Conservation (phyloP, 495 filamentous ascomycete genomes). For the Neurospora africana region DNA sequence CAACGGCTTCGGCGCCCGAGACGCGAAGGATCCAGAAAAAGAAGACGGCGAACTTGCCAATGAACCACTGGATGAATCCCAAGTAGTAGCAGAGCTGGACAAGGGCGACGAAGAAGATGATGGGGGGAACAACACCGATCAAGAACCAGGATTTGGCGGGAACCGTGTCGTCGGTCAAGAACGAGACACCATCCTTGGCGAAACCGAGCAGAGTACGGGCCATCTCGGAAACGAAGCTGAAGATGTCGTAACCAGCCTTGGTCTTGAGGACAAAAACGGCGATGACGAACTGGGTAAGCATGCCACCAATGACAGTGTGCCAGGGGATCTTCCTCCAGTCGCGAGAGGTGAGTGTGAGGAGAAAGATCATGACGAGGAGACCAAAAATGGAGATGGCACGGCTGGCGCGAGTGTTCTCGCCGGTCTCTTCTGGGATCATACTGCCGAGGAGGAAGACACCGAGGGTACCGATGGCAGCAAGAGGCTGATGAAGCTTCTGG, state of each 20-base stretch:
- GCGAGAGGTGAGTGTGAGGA: slow-evolving; percentile 58
- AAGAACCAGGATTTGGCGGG: slow-evolving; percentile 52
- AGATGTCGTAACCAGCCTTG: slow-evolving; percentile 69
- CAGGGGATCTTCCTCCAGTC: slow-evolving; percentile 62
- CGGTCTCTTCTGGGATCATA: slow-evolving; percentile 57
- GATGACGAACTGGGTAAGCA: slow-evolving; percentile 78
- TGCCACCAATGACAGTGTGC: slow-evolving; percentile 80
- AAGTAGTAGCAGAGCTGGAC: slow-evolving; percentile 74
- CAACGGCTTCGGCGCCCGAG: slow-evolving; percentile 88
- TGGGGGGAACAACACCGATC: slow-evolving; percentile 61
- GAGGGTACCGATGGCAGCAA: slow-evolving; percentile 49
- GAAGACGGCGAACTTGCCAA: slow-evolving; percentile 73
- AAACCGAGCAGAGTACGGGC: slow-evolving; percentile 63
- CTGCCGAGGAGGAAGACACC: slow-evolving; percentile 64
- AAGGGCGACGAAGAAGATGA: slow-evolving; percentile 87
- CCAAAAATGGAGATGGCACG: slow-evolving; percentile 76
- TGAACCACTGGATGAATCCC: slow-evolving; percentile 75
- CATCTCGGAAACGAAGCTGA: slow-evolving; percentile 68
- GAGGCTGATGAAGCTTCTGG: slow-evolving; percentile 46
- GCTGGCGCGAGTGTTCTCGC: slow-evolving; percentile 67
- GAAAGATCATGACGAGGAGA: slow-evolving; percentile 56
- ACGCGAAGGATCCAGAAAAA: slow-evolving; percentile 85
- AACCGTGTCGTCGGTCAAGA: slow-evolving; percentile 51
- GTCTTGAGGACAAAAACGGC: slow-evolving; percentile 80
- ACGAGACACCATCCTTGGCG: slow-evolving; percentile 55